Conservation (phyloP, 495 filamentous ascomycete genomes). For the Aspergillus campestris region DNA sequence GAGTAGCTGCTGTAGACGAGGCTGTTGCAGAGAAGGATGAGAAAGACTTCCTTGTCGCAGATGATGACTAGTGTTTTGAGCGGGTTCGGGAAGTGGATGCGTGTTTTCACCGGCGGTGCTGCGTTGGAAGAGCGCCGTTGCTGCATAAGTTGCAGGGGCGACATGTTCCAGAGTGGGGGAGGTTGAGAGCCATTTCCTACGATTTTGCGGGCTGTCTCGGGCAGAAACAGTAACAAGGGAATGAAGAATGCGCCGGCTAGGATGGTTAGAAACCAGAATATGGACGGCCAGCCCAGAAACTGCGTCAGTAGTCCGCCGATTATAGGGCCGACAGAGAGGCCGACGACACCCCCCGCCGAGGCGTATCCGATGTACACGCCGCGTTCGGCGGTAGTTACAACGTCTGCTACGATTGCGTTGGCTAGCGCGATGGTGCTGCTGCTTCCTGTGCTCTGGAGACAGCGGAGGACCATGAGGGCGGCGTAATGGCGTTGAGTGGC, state of each 20-base stretch:
- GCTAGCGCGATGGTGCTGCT: conserved; percentile 38
- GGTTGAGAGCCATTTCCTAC: conserved; percentile 33
- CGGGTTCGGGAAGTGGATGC: conserved; percentile 8
- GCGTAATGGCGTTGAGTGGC: conserved; percentile 38
- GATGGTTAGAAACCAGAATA: conserved; percentile 73
- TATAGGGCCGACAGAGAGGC: conserved; percentile 51
- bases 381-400: conserved; percentile 32
- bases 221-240: conserved; percentile 26
- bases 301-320: conserved; percentile 58
- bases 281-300: conserved; percentile 59
- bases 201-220: conserved; percentile 38
- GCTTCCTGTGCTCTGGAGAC: conserved; percentile 41
- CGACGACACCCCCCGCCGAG: conserved; percentile 25
- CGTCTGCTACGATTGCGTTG: conserved; percentile 35
- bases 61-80: conserved; percentile 30
- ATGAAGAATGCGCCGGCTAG: conserved; percentile 36
- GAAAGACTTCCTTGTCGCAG: conserved; percentile 42
- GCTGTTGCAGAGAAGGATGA: conserved; percentile 32
- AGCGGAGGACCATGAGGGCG: conserved; percentile 41
- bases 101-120: background rate
- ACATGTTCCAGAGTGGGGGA: background rate
- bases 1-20: conserved; percentile 15
- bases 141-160: too few species aligned
- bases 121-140: too few species aligned
- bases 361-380: conserved; percentile 38